Evolutionary conservation across 495 filamentous ascomycete species (phyloP).

Genomic region (Penicillium psychrofluorescens): DNA sequence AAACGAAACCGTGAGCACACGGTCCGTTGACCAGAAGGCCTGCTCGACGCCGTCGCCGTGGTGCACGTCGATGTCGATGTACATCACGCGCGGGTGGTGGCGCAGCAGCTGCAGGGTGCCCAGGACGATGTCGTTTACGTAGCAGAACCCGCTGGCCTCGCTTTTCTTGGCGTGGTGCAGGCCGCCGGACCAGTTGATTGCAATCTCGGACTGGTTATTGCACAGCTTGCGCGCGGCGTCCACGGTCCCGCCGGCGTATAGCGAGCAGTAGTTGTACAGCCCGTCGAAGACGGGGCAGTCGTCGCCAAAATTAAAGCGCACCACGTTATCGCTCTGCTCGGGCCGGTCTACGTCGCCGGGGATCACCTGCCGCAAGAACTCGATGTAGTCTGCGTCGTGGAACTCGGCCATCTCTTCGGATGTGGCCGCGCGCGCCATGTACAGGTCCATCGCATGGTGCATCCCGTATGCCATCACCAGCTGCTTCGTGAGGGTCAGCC

Average conservation of each 20-base stretch:
- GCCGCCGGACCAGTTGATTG: slow-evolving; percentile 98
- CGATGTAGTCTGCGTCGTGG: slow-evolving; percentile 81
- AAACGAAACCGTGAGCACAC: slow-evolving; percentile 92
- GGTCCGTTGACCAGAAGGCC: slow-evolving; percentile 93
- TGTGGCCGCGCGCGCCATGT: slow-evolving; percentile 71
- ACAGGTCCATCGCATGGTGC: slow-evolving; percentile 92
- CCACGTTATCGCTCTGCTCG: slow-evolving; percentile 33
- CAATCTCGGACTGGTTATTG: slow-evolving; percentile 82
- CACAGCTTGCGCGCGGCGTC: slow-evolving; percentile 88
- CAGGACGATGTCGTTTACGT: slow-evolving; percentile 97
- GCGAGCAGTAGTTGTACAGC: slow-evolving; percentile 86
- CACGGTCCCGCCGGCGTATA: slow-evolving; percentile 84
- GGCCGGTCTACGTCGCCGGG: slow-evolving; percentile 39
- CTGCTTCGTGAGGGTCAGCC: slow-evolving; percentile 88
- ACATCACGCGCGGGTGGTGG: slow-evolving; percentile 84
- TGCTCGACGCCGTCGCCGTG: slow-evolving; percentile 97
- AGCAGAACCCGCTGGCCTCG: slow-evolving; percentile 93
- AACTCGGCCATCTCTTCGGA: slow-evolving; percentile 83
- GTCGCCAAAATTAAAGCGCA: slow-evolving; percentile 75
- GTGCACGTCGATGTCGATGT: slow-evolving; percentile 97
- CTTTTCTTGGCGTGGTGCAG: slow-evolving; percentile 96
- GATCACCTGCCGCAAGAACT: slow-evolving; percentile 58
- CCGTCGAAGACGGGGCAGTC: slow-evolving; percentile 98
- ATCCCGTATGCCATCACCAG: slow-evolving; percentile 90
- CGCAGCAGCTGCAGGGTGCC: slow-evolving; percentile 86